Base-by-base conservation (phyloP, 179 eudicot genomes). In the Camellia oleifera region DNA sequence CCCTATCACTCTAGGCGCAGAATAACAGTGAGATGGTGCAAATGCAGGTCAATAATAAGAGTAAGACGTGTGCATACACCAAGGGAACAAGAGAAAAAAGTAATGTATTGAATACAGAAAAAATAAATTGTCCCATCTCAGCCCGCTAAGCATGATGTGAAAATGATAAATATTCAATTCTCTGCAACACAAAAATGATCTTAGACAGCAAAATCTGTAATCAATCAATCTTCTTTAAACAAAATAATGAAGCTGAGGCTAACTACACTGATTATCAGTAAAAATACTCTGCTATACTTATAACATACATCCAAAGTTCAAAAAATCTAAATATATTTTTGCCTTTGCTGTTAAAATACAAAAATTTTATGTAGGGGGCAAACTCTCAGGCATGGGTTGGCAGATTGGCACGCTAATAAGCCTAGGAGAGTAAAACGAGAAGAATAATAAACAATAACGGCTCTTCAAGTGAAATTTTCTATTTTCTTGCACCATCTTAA, bases 371-470 rank as follows among this genome's bases (percentile, higher is more conserved):
- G 10, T 11, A 18, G 5, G 10, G 56, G 40, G 74, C 32, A 13
- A 18, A 3, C 15, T 48, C 53, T 5, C 6, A 69, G 52, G 18
- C 53, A 69, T 1, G 48, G 45, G 26, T 5, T 6, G 23, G 73
- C 54, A 69, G 73, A 69, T 44, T 46, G 12, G 26, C 13, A 70
- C 18, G 58, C 58, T 46, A 70, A 70, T 48, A 48, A n/a, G 74
- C 57, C 74, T n/a, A 70, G 46, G 32, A 44, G 10, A 46, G 54
- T 40, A 4, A 1, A 56, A 10, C 11, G 60, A 11, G 15, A 48
- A 4, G 52, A 48, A 48, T 7, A 48, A 56, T 56, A 56, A 56
- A 56, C 14, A 9, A 56, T 56, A 56, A 9, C 11, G 60, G 3
- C 60, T 44, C 53, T 45, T 15, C 20, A 44, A 5, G 20, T 2